These are phyloP conservation scores for Verticillium longisporum DNA, from an alignment of 2,329 filamentous ascomycete species.

Conservation along the genomic window DNA sequence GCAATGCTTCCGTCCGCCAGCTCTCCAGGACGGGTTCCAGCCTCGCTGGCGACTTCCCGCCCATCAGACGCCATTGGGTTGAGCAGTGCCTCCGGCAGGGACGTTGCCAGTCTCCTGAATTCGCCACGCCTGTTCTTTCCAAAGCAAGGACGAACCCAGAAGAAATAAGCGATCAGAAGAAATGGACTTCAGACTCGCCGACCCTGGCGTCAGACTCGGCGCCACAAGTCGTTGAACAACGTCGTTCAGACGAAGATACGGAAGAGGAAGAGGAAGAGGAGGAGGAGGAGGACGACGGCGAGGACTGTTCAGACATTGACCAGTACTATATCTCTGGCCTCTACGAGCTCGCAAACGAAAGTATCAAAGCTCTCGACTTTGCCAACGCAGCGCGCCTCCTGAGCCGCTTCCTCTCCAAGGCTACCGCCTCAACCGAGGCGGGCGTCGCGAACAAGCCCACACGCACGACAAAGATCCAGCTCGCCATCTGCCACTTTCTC, in stretches of 20 bases:
- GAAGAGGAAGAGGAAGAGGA: constrained; percentile 2
- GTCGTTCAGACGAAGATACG: neutral
- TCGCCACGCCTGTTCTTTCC: neutral
- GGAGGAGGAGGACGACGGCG: neutral
- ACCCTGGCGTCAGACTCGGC: neutral
- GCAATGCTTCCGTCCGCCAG: constrained; percentile 1
- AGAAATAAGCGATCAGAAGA: neutral
- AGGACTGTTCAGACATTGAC: neutral
- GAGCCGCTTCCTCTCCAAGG: neutral
- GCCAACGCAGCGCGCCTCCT: constrained; percentile 5
- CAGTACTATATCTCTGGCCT: constrained; percentile 11
- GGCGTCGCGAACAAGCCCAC: constrained; percentile 7
- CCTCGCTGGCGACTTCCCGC: constrained; percentile 8
- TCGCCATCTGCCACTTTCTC: constrained; percentile 16
- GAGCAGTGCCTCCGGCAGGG: constrained; percentile 8
- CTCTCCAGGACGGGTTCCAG: constrained; percentile 5
- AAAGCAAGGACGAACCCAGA: neutral
- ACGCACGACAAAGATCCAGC: constrained; percentile 13
- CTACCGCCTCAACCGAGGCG: neutral
- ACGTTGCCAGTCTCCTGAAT: neutral
- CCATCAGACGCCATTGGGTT: constrained; percentile 11
- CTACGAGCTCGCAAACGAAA: constrained; percentile 15
- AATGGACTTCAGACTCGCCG: neutral
- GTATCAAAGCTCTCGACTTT: constrained; percentile 17
- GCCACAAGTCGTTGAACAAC: neutral